Conservation (phyloP, 352 stramenopile species). For the Nothophytophthora sp. region DNA sequence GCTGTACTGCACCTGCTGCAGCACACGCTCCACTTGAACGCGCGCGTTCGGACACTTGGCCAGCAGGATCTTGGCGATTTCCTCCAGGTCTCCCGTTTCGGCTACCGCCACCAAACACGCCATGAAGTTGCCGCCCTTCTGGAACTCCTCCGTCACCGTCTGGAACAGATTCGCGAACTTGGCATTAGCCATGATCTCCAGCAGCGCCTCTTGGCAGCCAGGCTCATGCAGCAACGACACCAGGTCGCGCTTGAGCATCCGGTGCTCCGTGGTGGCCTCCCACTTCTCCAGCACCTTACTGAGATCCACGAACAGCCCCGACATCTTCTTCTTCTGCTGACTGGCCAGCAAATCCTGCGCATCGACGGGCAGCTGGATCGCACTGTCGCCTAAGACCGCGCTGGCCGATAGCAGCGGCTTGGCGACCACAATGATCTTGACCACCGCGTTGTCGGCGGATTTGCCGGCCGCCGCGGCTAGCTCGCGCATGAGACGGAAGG, state of each 20-base stretch:
- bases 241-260: slow-evolving; percentile 70
- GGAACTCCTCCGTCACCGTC: slow-evolving; percentile 62
- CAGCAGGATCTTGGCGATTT: slow-evolving; percentile 75
- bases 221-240: slow-evolving; percentile 74
- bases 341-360: slow-evolving; percentile 47
- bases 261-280: slow-evolving; percentile 52
- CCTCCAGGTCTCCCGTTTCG: slow-evolving; percentile 53
- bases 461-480: slow-evolving; percentile 48
- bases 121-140: slow-evolving; percentile 55
- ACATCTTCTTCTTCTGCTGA: slow-evolving; percentile 67
- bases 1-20: slow-evolving; percentile 70
- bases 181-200: slow-evolving; percentile 72
- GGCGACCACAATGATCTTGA: slow-evolving; percentile 71
- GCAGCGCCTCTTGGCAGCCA: slow-evolving; percentile 67
- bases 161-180: slow-evolving; percentile 71
- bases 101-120: slow-evolving; percentile 54
- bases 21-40: slow-evolving; percentile 71
- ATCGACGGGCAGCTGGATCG: slow-evolving; percentile 25
- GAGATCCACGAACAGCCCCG: slow-evolving; percentile 75
- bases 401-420: slow-evolving; percentile 13
- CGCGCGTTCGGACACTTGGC: slow-evolving; percentile 73
- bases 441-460: slow-evolving; percentile 43
- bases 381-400: slow-evolving; percentile 23
- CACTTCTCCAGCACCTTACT: slow-evolving; percentile 78
- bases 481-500: slow-evolving; percentile 77